A percentile compares a stretch with the other conserved stretches of the same genome.
These are phyloP conservation scores for Parachaetomium inaequale DNA, from an alignment of 495 filamentous ascomycete species.

Conservation along the genomic window DNA sequence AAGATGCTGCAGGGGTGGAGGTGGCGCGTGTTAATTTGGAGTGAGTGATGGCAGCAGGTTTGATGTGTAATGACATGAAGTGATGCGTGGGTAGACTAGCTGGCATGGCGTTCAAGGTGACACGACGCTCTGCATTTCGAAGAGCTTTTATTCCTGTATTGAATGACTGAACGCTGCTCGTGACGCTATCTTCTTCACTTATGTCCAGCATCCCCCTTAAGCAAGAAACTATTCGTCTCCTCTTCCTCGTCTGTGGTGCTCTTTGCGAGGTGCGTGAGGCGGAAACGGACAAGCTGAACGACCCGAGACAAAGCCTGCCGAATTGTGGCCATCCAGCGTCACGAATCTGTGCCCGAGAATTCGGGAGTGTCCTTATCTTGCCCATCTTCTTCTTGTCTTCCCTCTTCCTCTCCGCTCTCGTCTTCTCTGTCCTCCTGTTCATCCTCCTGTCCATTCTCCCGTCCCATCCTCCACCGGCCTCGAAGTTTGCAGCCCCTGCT, in stretches of 20 bases:
- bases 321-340: too few species aligned
- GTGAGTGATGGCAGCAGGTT: slow-evolving; percentile 11
- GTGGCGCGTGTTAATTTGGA: slow-evolving; percentile 46
- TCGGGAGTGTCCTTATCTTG: too few species aligned
- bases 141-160: background rate
- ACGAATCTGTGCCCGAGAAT: too few species aligned
- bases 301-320: too few species aligned
- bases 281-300: too few species aligned
- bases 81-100: background rate
- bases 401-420: too few species aligned
- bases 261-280: background rate
- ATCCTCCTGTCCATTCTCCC: too few species aligned
- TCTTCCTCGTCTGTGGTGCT: background rate
- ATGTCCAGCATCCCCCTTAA: background rate
- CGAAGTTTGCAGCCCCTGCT: too few species aligned
- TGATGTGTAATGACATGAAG: background rate
- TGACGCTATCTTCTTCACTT: background rate
- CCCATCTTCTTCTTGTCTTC: too few species aligned
- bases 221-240: background rate
- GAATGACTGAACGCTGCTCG: background rate
- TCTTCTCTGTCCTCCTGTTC: too few species aligned
- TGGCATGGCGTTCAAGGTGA: background rate
- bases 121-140: background rate
- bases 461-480: too few species aligned
- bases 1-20: slow-evolving; percentile 43